Base-by-base conservation (phyloP, 2,329 filamentous ascomycete species). In the Penicillium occitanis region DNA sequence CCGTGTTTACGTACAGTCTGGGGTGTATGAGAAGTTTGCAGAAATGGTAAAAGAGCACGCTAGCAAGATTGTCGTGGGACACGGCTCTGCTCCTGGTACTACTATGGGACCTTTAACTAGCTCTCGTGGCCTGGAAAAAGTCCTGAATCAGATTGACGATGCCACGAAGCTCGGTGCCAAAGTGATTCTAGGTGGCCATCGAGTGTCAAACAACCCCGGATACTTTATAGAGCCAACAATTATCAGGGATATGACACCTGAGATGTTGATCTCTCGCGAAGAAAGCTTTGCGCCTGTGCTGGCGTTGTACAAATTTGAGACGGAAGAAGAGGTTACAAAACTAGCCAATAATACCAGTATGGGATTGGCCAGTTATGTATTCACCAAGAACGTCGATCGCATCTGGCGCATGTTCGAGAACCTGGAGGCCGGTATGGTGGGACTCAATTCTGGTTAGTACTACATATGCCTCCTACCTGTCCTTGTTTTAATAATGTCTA, bases 201-300 rank as follows among this genome's bases (percentile, higher is more conserved):
- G 77, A 0, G 75, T 79, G 11, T 74, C 80, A 11, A 82, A 80
- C 1, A 83, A 83, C n/a, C 83, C 84, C 66, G 86, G 86, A 67
- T 91, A 89, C 76, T 92, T 90, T 80, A 90, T 91, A 76, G 84
- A 89, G 73, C 88, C 87, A 1, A 91, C 88, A 0, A 85, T 91
- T 64, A 83, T 91, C 48, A 83, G 83, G 0, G 83, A 84, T 4
- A 85, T 88, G 68, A 87, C 81, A 6, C 77, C 81, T 10, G 81
- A 87, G 1, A 90, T 90, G 87, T 70, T 80, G 35, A 81, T 86
- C 44, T 81, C 80, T 1, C 77, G 80, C 0, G 88, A 91, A 70
- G 88, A 91, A 76, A 86, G 84, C 0, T 91, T 91, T 70, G 87
- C 86, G 0, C 88, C 88, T 0, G 82, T 91, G 40, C 81, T 84